Evolutionary conservation across 257 asterid genomes (phyloP).

Genomic region (Lycium barbarum): DNA sequence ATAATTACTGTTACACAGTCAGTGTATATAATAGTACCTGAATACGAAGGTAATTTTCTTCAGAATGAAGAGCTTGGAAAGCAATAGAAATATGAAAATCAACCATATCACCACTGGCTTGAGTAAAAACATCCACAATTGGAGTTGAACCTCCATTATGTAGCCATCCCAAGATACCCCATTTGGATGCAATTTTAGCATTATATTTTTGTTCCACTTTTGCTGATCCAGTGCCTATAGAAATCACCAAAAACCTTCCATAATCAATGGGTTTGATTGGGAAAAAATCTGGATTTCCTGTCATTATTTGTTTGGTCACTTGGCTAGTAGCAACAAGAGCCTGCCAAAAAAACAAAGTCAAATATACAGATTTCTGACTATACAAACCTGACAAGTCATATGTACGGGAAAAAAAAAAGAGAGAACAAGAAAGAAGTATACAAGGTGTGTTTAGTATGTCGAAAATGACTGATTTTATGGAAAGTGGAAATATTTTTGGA

Average conservation of each 20-base stretch:
- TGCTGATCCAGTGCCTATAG: constrained; percentile 62
- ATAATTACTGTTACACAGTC: background rate
- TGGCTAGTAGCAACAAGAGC: constrained; percentile 54
- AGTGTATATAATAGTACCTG: constrained; percentile 45
- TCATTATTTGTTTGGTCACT: constrained; percentile 58
- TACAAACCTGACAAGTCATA: too few relatives aligned
- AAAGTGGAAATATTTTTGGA: too few relatives aligned
- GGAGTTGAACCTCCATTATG: constrained; percentile 48
- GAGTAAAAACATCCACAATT: constrained; percentile 53
- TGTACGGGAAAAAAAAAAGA: too few relatives aligned
- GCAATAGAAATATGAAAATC: constrained; percentile 55
- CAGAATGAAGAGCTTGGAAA: constrained; percentile 49
- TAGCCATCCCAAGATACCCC: constrained; percentile 65
- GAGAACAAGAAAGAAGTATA: too few relatives aligned
- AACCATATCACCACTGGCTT: constrained; percentile 64
- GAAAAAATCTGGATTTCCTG: constrained; percentile 45
- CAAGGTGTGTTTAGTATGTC: too few relatives aligned
- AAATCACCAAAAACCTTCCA: constrained; percentile 42
- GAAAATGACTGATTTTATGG: background rate
- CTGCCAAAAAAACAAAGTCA: constrained; percentile 28
- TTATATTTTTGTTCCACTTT: constrained; percentile 47
- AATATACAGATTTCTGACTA: background rate
- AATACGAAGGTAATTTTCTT: constrained; percentile 57
- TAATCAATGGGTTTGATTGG: constrained; percentile 50
- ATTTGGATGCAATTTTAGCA: constrained; percentile 45